Base-by-base conservation (phyloP, 805 yeast species). In the Yarrowia divulgata region DNA sequence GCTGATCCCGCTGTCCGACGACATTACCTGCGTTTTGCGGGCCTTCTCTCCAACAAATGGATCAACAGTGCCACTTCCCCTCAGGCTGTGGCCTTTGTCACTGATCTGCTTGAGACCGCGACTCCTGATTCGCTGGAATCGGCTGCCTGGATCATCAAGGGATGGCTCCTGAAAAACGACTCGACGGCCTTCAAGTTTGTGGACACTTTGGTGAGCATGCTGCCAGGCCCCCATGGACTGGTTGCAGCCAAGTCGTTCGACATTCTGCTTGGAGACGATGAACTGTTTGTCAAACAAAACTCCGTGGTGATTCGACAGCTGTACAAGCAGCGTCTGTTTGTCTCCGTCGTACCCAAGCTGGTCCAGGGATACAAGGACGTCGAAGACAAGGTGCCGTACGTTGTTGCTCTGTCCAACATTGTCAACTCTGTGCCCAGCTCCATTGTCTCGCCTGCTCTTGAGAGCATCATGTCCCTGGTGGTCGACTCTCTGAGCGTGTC, bases 301-400 rank as follows among this genome's bases (percentile, higher is more conserved):
- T 87, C 87, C 71, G 82, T 90, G 69, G 86, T 88, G 70, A 84
- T 89, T 19, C 85, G 90, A 70, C 77, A 85, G 55, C 81, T 95
- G 32, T 91, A 90, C 82, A 92, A 92, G 75, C 99, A 95, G 75
- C 88, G 88, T 72, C 82, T 91, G 34, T 91, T 92, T 75, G 85
- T 86, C 70, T 79, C 82, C 9, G 79, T 87, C 1, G 81, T 91
- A 7, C 90, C 90, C 0, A 77, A 76, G 39, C 76, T 92, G 40
- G 85, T 89, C 8, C 75, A 78, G 0, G 83, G 82, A 3, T 87
- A 84, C 75, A 77, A 69, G 10, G 55, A 71, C 23, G 39, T 64
- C 12, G 72, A 78, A 70, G 60, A 50, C 2, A 84, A 84, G 71
- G 84, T 86, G 60, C 83, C 85, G 60, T 87, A 86, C 72, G 79